Evolutionary conservation across 108 stramenopile species (phyloP).

Genomic region (Pelagomonas calceolata): DNA sequence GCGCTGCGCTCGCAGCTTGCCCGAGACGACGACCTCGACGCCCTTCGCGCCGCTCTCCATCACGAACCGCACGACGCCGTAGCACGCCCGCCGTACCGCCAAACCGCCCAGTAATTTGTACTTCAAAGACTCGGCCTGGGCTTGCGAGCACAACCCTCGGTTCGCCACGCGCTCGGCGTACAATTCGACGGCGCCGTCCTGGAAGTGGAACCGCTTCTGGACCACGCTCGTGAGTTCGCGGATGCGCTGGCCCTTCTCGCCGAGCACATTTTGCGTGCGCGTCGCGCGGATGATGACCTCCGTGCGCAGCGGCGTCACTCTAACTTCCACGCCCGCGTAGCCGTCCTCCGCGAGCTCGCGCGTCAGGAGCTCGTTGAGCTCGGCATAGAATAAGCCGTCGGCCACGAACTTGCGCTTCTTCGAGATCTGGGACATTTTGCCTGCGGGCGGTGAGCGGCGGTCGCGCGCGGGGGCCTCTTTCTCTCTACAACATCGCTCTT

Average conservation of each 20-base stretch:
- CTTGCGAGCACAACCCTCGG: slow-evolving; percentile 97
- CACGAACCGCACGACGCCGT: slow-evolving; percentile 97
- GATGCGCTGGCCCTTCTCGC: slow-evolving; percentile 98
- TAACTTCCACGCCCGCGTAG: slow-evolving; percentile 98
- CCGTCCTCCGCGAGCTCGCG: slow-evolving; percentile 94
- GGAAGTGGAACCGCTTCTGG: slow-evolving; percentile 98
- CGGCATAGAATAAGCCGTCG: slow-evolving; percentile 98
- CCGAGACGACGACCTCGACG: slow-evolving; percentile 96
- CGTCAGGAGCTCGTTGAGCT: slow-evolving; percentile 96
- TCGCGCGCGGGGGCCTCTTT: no score
- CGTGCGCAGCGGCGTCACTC: slow-evolving; percentile 93
- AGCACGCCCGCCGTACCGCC: slow-evolving; percentile 98
- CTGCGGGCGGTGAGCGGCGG: no score
- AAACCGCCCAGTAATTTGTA: slow-evolving; percentile 98
- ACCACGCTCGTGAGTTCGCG: slow-evolving; percentile 95
- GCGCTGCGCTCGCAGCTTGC: slow-evolving; percentile 98
- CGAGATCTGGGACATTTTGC: slow-evolving; percentile 62
- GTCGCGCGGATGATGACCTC: slow-evolving; percentile 99
- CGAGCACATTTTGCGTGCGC: slow-evolving; percentile 94
- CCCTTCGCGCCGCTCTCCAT: slow-evolving; percentile 99
- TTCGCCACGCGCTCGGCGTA: slow-evolving; percentile 97
- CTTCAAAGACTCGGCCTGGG: slow-evolving; percentile 98
- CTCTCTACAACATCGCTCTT: no score
- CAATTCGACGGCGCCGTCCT: slow-evolving; percentile 92
- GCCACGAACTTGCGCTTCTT: slow-evolving; percentile 99